Evolutionary conservation across 2,329 filamentous ascomycete species (phyloP).

Genomic region (Fusarium sp.): DNA sequence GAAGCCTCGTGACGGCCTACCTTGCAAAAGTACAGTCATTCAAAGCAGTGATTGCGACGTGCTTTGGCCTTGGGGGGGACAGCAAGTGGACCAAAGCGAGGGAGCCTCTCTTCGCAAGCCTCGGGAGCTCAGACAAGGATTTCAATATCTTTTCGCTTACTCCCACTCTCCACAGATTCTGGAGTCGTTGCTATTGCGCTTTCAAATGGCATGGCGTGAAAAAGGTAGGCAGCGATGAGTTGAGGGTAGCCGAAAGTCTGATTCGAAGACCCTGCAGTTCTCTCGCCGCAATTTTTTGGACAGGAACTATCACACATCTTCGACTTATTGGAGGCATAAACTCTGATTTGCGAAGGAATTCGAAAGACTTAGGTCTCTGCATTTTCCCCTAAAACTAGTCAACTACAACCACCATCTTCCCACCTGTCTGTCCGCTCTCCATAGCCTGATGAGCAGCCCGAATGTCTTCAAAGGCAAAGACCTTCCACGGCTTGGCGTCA

Average conservation of each 20-base stretch:
- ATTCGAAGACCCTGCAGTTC: background rate
- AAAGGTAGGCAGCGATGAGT: background rate
- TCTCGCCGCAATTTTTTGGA: background rate
- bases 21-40: no score
- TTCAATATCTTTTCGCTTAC: no score
- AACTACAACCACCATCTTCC: background rate
- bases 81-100: no score
- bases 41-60: no score
- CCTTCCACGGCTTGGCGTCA: constrained; percentile 48
- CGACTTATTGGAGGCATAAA: background rate
- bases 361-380: background rate
- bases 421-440: background rate
- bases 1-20: background rate
- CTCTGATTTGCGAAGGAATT: background rate
- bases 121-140: no score
- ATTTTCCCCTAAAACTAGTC: background rate
- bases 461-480: constrained; percentile 50
- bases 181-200: no score
- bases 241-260: background rate
- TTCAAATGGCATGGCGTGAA: no score
- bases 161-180: no score
- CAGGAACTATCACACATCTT: background rate
- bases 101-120: no score
- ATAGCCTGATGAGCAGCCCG: constrained; percentile 8
- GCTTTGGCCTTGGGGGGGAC: no score